phyloP scores from a whole-genome alignment of 2,329 filamentous ascomycete species.

The Penicillium verrucosum region DNA sequence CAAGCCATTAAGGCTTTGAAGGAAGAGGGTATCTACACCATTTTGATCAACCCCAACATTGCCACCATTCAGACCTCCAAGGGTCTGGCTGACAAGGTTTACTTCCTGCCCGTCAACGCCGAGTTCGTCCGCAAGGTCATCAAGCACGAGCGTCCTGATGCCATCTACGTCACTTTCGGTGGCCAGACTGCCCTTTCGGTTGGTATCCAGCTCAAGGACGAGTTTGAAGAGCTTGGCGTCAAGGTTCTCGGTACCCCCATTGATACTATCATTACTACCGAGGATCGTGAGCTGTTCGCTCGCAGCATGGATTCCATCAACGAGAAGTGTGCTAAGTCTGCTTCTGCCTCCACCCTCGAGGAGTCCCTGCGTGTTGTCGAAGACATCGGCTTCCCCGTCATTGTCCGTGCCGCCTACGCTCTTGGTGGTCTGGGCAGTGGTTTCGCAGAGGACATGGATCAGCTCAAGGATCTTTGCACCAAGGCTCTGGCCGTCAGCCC shows the following conservation, averaged over 20 bases:
- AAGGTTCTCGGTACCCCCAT: slow-evolving; percentile 95
- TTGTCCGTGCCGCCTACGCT: slow-evolving; percentile 93
- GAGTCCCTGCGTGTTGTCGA: slow-evolving; percentile 88
- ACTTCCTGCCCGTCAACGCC: slow-evolving; percentile 94
- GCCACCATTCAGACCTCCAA: slow-evolving; percentile 98
- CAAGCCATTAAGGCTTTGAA: slow-evolving; percentile 98
- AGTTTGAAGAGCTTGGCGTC: slow-evolving; percentile 88
- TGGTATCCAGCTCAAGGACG: slow-evolving; percentile 95
- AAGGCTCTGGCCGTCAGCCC: slow-evolving; percentile 94
- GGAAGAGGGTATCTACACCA: slow-evolving; percentile 95
- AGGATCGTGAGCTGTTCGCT: slow-evolving; percentile 95
- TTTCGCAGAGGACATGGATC: slow-evolving; percentile 82
- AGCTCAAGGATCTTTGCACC: slow-evolving; percentile 83
- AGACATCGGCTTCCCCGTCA: slow-evolving; percentile 92
- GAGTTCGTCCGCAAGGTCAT: slow-evolving; percentile 99
- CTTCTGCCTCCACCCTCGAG: slow-evolving; percentile 81
- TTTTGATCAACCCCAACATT: slow-evolving; percentile 98
- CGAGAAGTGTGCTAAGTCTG: slow-evolving; percentile 96
- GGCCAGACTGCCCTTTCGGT: slow-evolving; percentile 96
- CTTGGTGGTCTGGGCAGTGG: slow-evolving; percentile 92
- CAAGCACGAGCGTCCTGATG: slow-evolving; percentile 86
- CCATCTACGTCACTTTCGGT: slow-evolving; percentile 96
- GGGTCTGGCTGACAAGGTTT: slow-evolving; percentile 95
- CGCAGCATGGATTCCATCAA: slow-evolving; percentile 98
- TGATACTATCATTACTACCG: slow-evolving; percentile 96